Base-by-base conservation (phyloP, 805 yeast genomes). In the Myxozyma melibiosi region DNA sequence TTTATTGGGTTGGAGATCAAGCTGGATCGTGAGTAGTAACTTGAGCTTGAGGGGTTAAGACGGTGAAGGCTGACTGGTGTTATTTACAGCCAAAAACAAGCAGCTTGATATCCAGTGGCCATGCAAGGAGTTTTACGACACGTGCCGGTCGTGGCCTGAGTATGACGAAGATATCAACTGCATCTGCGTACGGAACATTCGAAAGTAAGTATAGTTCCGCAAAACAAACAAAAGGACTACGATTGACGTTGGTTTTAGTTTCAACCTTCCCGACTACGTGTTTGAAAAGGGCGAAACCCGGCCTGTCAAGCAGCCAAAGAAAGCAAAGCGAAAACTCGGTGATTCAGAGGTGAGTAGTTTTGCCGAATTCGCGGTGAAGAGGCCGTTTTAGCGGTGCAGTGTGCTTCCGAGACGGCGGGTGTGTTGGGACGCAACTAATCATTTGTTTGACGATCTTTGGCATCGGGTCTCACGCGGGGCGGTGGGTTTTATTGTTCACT, bases 231-330 rank as follows among this genome's bases (percentile, higher is more conserved):
- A 41, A 4, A 38, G 9, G 8, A 22, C 33, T 42, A 25, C 35
- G 34, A 38, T 22, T 16, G n/a, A n/a, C n/a, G n/a, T n/a, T n/a
- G n/a, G n/a, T n/a, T 18, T 3, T 47, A 69, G 73, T 20, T 69
- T 85, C 73, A 96, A 90, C 65, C 75, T 94, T 33, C 97, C 97
- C 4, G 82, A 83, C 66, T 89, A 85, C 65, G 96, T 91, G 4
- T 92, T 86, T 66, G 83, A 71, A 13, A 90, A 85, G 61, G 91
- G 82, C n/a, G 97, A 92, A 67, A 66, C 61, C 24, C 79, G 95
- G 56, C 97, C 97, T 0, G 72, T 74, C 3, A 86, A 84, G 67
- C 78, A 80, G 37, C 70, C 71, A 40, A 81, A 81, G 68, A 82
- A 83, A 66, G 69, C 83, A 56, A 84, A 82, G 70, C 58, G 73